These are phyloP conservation scores for Talaromyces sp. DNA, from an alignment of 2,329 filamentous ascomycete species.

Conservation along the genomic window DNA sequence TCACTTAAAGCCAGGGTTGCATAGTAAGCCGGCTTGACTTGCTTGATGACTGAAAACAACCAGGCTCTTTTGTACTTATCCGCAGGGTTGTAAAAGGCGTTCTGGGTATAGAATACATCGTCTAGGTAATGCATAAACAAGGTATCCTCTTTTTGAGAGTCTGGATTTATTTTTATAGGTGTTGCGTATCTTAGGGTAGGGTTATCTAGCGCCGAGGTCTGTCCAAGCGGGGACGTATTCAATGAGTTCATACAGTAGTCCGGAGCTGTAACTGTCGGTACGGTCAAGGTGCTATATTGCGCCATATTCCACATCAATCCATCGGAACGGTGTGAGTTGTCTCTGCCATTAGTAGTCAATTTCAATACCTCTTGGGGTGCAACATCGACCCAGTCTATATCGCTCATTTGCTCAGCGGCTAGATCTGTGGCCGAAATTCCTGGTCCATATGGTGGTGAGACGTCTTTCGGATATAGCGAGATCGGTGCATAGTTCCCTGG, in stretches of 20 bases:
- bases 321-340: neutral
- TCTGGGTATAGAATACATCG: neutral
- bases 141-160: neutral
- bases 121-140: slow-evolving; percentile 5
- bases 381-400: neutral
- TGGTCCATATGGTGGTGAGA: neutral
- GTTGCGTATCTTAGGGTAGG: neutral
- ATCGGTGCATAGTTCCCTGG: neutral
- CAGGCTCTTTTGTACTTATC: neutral
- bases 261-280: neutral
- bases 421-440: neutral
- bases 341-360: neutral
- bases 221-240: neutral
- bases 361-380: neutral
- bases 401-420: neutral
- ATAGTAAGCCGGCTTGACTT: neutral
- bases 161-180: neutral
- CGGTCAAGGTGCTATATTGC: neutral
- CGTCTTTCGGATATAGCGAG: neutral
- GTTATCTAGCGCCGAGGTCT: neutral
- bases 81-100: neutral
- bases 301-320: neutral
- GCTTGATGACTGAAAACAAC: neutral
- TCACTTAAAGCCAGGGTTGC: slow-evolving; percentile 2
- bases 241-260: neutral